Evolutionary conservation across 768 basidiomycete species (phyloP).

Genomic region (Strobilomyces confusus): DNA sequence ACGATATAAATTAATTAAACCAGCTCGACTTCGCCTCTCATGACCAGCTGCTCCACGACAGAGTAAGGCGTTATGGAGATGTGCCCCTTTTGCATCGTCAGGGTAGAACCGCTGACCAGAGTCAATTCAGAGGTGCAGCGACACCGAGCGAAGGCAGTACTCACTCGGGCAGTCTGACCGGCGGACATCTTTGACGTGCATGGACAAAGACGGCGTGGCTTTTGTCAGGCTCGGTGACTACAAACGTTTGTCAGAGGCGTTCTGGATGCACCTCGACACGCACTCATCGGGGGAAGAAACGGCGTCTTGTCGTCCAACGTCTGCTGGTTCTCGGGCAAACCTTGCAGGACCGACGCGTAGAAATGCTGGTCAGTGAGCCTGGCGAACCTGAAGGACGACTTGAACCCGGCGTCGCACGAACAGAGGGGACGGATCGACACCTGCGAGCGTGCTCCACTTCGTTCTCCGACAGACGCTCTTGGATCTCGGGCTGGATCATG

Average conservation of each 20-base stretch:
- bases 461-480: slow-evolving; percentile 74
- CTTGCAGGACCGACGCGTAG: slow-evolving; percentile 73
- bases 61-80: slow-evolving; percentile 78
- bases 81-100: slow-evolving; percentile 76
- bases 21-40: slow-evolving; percentile 70
- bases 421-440: slow-evolving; percentile 34
- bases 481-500: slow-evolving; percentile 61
- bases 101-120: slow-evolving; percentile 53
- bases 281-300: slow-evolving; percentile 75
- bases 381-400: slow-evolving; percentile 53
- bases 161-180: slow-evolving; percentile 65
- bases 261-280: slow-evolving; percentile 21
- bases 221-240: slow-evolving; percentile 79
- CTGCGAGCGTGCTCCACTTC: slow-evolving; percentile 79
- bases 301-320: slow-evolving; percentile 70
- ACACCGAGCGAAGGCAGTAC: slow-evolving; percentile 21
- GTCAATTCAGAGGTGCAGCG: background rate
- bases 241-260: slow-evolving; percentile 6
- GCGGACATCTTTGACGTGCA: slow-evolving; percentile 67
- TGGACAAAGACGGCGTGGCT: slow-evolving; percentile 77
- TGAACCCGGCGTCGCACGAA: background rate
- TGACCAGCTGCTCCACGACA: slow-evolving; percentile 69
- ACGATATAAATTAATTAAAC: slow-evolving; percentile 44
- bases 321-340: slow-evolving; percentile 72
- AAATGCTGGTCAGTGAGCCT: slow-evolving; percentile 75